Conservation (phyloP, 1,139 yeast species). For the Scheffersomyces stambukii region DNA sequence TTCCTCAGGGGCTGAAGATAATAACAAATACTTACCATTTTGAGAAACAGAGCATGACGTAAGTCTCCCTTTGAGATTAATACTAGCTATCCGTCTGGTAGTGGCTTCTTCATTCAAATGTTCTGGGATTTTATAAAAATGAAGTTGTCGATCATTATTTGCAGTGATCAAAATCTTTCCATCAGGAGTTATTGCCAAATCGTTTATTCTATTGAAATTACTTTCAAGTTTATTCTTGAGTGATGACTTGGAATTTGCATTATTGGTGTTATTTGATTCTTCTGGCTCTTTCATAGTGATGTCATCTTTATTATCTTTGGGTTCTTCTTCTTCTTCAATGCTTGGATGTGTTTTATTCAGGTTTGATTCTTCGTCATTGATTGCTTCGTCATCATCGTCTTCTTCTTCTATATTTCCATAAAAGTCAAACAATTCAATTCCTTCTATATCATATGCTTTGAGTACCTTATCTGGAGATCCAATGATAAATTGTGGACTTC, state of each 20-base stretch:
- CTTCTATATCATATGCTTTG: slow-evolving; percentile 52
- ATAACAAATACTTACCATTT: slow-evolving; percentile 48
- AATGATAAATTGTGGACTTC: slow-evolving; percentile 58
- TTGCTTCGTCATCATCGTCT: slow-evolving; percentile 21
- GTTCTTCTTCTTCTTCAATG: background rate
- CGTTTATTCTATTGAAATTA: slow-evolving; percentile 55
- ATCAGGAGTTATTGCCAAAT: slow-evolving; percentile 58
- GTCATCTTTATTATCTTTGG: slow-evolving; percentile 7
- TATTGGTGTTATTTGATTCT: slow-evolving; percentile 3
- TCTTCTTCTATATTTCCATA: slow-evolving; percentile 35
- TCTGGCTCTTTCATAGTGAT: slow-evolving; percentile 11
- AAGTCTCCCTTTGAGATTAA: slow-evolving; percentile 32
- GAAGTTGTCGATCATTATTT: slow-evolving; percentile 55
- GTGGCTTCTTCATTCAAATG: slow-evolving; percentile 29
- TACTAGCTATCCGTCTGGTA: slow-evolving; percentile 30
- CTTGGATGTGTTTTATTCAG: background rate
- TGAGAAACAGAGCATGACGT: slow-evolving; percentile 40
- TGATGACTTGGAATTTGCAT: slow-evolving; percentile 1
- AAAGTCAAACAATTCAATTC: slow-evolving; percentile 41
- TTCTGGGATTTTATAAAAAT: slow-evolving; percentile 45
- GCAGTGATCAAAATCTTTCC: slow-evolving; percentile 61
- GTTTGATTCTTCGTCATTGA: background rate
- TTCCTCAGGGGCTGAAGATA: slow-evolving; percentile 74
- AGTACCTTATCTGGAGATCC: slow-evolving; percentile 80
- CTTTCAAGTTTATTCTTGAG: slow-evolving; percentile 14